Percentiles rank a stretch among this genome's conserved stretches.
Evolutionary conservation across 1,284 basidiomycete genomes (phyloP).

Genomic region (Schizophyllum commune): DNA sequence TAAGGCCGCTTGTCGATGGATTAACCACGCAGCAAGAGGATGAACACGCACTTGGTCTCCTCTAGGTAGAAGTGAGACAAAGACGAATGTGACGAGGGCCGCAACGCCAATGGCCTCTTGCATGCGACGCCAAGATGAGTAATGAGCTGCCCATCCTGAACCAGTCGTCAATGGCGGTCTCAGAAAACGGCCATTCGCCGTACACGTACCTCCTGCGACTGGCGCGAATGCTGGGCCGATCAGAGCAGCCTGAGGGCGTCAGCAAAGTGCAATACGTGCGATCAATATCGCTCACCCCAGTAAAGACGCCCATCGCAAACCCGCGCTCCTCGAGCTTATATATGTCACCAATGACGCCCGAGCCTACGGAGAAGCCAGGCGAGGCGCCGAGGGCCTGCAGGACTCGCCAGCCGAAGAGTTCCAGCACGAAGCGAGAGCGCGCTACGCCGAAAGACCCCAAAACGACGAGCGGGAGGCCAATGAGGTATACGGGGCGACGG

Average conservation of each 20-base stretch:
- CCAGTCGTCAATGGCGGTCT: background rate
- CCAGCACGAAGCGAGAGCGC: slow-evolving; percentile 5
- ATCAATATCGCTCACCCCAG: background rate
- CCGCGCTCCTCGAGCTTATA: slow-evolving; percentile 13
- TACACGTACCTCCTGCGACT: slow-evolving; percentile 11
- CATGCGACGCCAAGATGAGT: slow-evolving; percentile 64
- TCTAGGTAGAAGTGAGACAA: slow-evolving; percentile 51
- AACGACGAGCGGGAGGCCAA: slow-evolving; percentile 31
- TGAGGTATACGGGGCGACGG: slow-evolving; percentile 27
- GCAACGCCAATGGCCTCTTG: slow-evolving; percentile 44
- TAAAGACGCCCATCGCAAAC: slow-evolving; percentile 14
- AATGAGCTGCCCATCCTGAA: slow-evolving; percentile 28
- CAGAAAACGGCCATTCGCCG: background rate
- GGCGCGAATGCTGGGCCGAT: slow-evolving; percentile 11
- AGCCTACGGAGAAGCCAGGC: slow-evolving; percentile 8
- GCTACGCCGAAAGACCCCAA: slow-evolving; percentile 30
- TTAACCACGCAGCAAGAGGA: background rate
- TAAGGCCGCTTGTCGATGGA: background rate
- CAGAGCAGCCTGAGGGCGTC: slow-evolving; percentile 4
- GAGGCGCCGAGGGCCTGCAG: slow-evolving; percentile 2
- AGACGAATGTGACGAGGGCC: slow-evolving; percentile 35
- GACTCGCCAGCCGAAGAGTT: slow-evolving; percentile 8
- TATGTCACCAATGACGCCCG: slow-evolving; percentile 11
- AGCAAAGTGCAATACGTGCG: too few relatives aligned
- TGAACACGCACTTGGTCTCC: slow-evolving; percentile 44